Percentiles rank a stretch among this genome's conserved stretches.
Conservation (phyloP, 176 grass and related monocot genomes). For the Metroxylon sagu region DNA sequence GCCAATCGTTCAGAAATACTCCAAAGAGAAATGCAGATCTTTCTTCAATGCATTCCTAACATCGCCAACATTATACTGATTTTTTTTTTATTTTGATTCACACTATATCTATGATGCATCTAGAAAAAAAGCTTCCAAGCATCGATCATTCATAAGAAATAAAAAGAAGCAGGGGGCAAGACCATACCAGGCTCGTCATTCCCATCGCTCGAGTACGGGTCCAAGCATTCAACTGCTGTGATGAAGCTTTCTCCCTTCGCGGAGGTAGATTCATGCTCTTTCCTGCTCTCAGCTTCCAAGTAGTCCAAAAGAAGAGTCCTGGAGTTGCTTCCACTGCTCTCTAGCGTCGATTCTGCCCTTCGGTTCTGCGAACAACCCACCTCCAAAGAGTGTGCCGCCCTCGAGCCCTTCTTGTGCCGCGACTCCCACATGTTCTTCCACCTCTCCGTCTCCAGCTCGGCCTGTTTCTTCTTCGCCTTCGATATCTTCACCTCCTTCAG, state of each 20-base stretch:
- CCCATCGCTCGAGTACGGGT: slow-evolving; percentile 29
- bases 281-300: slow-evolving; percentile 36
- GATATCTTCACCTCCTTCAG: slow-evolving; percentile 62
- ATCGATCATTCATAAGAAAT: not conserved
- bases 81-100: no score
- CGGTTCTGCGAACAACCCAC: slow-evolving; percentile 35
- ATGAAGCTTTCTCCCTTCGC: slow-evolving; percentile 25
- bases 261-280: slow-evolving; percentile 8
- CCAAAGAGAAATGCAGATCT: no score
- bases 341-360: slow-evolving; percentile 11
- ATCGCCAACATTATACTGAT: no score
- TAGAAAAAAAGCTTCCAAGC: no score
- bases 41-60: no score
- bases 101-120: no score
- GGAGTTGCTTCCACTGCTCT: slow-evolving; percentile 9
- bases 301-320: slow-evolving; percentile 58
- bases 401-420: slow-evolving; percentile 35
- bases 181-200: slow-evolving; percentile 54
- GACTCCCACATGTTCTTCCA: slow-evolving; percentile 70
- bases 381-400: slow-evolving; percentile 22
- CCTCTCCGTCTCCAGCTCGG: slow-evolving; percentile 55
- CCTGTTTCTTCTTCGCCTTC: slow-evolving; percentile 70
- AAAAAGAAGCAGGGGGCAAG: no score
- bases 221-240: slow-evolving; percentile 28
- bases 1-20: no score